Base-by-base conservation (phyloP, 768 basidiomycete species). In the Suillus ampliporus region DNA sequence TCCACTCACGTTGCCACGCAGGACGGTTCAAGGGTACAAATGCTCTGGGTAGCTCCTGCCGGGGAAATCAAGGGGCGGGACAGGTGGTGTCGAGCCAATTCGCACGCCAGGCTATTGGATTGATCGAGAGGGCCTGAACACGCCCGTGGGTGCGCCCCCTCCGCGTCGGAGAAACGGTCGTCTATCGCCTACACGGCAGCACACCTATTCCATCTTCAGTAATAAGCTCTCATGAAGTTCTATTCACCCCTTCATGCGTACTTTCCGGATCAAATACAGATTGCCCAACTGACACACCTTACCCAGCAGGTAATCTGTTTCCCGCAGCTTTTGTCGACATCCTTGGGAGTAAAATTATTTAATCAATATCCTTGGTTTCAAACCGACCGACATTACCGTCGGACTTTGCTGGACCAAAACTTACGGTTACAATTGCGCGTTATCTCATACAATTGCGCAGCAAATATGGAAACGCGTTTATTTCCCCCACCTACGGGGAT, bases 341-440 rank as follows among this genome's bases (percentile, higher is more conserved):
- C 4, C 68, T 90, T 17, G 83, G 87, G 3, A 86, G 87, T 89
- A 90, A 72, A 75, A 80, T 53, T 88, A 90, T 72, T 86, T 93
- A 35, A 77, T 87, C 52, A 76, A 82, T 61, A 74, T 71, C 10
- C 76, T 89, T 37, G 83, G 84, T 6, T 86, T 90, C 70, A 66
- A 77, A 1, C 83, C 88, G 0, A 71, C 76, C n/a, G 78, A 89
- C 66, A 87, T 92, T 68, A 79, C 88, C 61, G 59, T 90, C 26
- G 11, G 89, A 92, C 68, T 92, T 88, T 7, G 87, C 90, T 0
- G 91, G 89, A 26, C 89, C 80, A 3, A 88, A 92, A 69, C 82
- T 92, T 40, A 85, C 85, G 0, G 79, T 84, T 41, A 83, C 85
- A 9, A 77, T 90, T 38, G 80, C 78, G 37, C 84, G 86, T 28